phyloP scores from a whole-genome alignment of 2,329 filamentous ascomycete genomes.

The Trichoderma lentiforme region DNA sequence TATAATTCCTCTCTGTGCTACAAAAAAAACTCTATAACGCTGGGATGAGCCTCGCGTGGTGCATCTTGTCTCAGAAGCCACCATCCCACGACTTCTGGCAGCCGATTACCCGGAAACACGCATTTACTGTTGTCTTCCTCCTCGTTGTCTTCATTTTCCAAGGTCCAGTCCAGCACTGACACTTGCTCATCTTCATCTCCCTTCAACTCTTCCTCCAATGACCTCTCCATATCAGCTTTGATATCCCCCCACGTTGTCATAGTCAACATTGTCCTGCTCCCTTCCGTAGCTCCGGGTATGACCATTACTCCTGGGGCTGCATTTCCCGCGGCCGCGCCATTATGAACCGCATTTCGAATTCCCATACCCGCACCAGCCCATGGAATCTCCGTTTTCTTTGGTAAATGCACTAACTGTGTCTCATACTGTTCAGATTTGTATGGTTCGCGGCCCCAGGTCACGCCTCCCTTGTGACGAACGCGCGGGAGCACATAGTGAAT shows the following conservation, averaged over 20 bases:
- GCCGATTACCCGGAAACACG: constrained; percentile 1
- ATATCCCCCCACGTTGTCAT: constrained; percentile 9
- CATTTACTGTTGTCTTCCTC: background rate
- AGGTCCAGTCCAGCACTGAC: constrained; percentile 4
- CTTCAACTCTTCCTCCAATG: background rate
- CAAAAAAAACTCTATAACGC: constrained; percentile 20
- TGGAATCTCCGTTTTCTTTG: constrained; percentile 24
- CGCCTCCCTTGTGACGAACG: constrained; percentile 27
- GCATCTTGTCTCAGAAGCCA: constrained; percentile 23
- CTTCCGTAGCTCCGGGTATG: background rate
- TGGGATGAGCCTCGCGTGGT: constrained; percentile 19
- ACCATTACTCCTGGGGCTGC: background rate
- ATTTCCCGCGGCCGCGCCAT: constrained; percentile 3
- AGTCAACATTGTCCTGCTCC: background rate
- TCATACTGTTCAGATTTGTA: constrained; percentile 22
- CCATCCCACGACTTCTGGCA: constrained; percentile 23
- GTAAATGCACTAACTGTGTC: constrained; percentile 24
- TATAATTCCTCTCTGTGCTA: background rate
- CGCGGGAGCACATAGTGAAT: constrained; percentile 30
- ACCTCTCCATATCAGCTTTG: background rate
- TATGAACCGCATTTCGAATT: background rate
- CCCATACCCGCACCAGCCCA: constrained; percentile 23
- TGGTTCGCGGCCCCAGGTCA: constrained; percentile 29
- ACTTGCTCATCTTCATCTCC: background rate
- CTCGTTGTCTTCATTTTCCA: background rate